Conservation (phyloP, 2,329 filamentous ascomycete species). For the Cadophora sp. region DNA sequence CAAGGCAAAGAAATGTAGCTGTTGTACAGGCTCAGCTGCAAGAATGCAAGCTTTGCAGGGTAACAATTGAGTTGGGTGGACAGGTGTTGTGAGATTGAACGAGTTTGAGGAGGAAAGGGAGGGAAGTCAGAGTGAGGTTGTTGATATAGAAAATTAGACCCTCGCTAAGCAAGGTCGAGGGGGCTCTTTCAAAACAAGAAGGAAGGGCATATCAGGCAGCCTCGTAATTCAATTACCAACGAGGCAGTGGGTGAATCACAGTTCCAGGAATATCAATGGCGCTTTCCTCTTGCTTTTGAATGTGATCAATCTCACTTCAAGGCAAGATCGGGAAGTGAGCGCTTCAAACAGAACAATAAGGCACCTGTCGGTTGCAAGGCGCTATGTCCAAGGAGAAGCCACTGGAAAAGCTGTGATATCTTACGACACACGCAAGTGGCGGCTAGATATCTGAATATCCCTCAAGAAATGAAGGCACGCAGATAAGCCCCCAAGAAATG, state of each 20-base stretch:
- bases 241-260: background rate
- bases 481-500: background rate
- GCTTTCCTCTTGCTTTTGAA: background rate
- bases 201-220: background rate
- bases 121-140: background rate
- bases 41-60: conserved; percentile 14
- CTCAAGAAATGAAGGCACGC: background rate
- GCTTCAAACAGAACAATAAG: background rate
- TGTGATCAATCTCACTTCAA: background rate
- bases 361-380: background rate
- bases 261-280: background rate
- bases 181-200: background rate
- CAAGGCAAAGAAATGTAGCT: conserved; percentile 3
- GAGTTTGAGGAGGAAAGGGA: background rate
- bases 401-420: background rate
- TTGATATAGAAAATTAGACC: conserved; percentile 13
- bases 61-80: conserved; percentile 1
- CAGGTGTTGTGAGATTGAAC: background rate
- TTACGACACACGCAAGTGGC: background rate
- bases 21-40: conserved; percentile 20
- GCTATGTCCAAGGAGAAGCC: background rate
- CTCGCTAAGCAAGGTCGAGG: background rate
- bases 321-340: background rate
- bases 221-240: background rate
- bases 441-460: no score